Conservation (phyloP, 495 filamentous ascomycete species). For the Aspergillus egyptiacus region DNA sequence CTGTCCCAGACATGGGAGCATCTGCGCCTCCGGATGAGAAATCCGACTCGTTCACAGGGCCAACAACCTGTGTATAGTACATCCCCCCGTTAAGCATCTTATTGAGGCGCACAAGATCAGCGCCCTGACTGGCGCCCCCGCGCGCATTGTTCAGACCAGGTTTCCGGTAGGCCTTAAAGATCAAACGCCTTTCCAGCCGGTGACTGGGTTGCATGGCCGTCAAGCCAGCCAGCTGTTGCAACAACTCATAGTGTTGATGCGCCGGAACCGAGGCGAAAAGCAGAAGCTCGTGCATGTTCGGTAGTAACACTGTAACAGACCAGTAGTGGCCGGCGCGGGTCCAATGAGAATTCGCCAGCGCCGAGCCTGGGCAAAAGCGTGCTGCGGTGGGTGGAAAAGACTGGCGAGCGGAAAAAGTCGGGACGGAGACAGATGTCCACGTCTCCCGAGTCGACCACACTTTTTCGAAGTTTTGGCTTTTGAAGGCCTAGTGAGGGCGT, state of each 20-base stretch:
- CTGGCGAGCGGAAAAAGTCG: conserved; percentile 24
- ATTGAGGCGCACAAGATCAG: conserved; percentile 39
- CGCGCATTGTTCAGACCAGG: conserved; percentile 32
- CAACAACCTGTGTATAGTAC: conserved; percentile 48
- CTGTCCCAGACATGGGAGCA: conserved; percentile 29
- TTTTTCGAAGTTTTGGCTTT: background rate
- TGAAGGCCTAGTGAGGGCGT: background rate
- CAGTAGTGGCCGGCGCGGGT: background rate
- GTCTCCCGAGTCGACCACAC: conserved; percentile 6
- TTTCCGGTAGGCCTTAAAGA: conserved; percentile 59
- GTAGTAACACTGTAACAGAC: background rate
- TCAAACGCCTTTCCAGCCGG: conserved; percentile 53
- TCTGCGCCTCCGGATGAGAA: conserved; percentile 29
- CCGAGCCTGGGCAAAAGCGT: conserved; percentile 5
- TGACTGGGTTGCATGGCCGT: conserved; percentile 60
- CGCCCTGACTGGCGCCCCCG: conserved; percentile 38
- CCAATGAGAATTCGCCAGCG: conserved; percentile 12
- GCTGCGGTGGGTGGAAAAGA: conserved; percentile 1
- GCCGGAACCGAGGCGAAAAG: conserved; percentile 45
- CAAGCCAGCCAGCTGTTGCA: conserved; percentile 62
- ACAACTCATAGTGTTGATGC: conserved; percentile 50
- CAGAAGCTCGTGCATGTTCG: conserved; percentile 42
- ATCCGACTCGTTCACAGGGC: conserved; percentile 30
- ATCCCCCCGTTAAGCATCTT: conserved; percentile 47
- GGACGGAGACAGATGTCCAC: conserved; percentile 18